Evolutionary conservation across 2,329 filamentous ascomycete species (phyloP).

Genomic region (Cladosporium sp.): DNA sequence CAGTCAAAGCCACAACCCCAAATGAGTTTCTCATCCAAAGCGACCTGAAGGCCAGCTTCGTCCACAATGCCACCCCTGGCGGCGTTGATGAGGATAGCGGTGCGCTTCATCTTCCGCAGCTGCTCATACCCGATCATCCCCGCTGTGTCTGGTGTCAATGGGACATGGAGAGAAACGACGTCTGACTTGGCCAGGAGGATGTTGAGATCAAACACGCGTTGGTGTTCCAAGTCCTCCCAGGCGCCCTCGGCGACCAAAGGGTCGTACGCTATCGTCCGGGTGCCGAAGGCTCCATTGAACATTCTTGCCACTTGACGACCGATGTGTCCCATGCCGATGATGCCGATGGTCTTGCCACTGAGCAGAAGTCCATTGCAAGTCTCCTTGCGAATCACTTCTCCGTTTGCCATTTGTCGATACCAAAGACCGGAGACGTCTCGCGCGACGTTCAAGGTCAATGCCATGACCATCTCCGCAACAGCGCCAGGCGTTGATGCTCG

Average conservation of each 20-base stretch:
- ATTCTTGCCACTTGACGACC: slow-evolving; percentile 30
- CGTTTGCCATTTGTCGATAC: slow-evolving; percentile 14
- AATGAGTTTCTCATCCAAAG: slow-evolving; percentile 20
- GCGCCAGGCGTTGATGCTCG: slow-evolving; percentile 38
- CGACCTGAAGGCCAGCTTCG: slow-evolving; percentile 23
- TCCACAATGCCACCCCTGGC: slow-evolving; percentile 30
- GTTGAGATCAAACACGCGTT: neutral
- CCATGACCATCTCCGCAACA: slow-evolving; percentile 31
- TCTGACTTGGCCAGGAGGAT: neutral
- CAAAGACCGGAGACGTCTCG: slow-evolving; percentile 30
- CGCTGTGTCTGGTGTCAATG: slow-evolving; percentile 24
- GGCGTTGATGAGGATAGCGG: slow-evolving; percentile 29
- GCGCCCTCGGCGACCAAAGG: slow-evolving; percentile 24
- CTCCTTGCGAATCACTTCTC: slow-evolving; percentile 35
- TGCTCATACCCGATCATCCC: slow-evolving; percentile 27
- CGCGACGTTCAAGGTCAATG: slow-evolving; percentile 26
- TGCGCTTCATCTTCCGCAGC: slow-evolving; percentile 25
- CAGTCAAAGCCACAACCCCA: slow-evolving; percentile 29
- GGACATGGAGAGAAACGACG: slow-evolving; percentile 15
- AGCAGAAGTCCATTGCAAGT: slow-evolving; percentile 36
- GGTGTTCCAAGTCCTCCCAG: slow-evolving; percentile 18
- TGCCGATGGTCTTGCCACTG: slow-evolving; percentile 29
- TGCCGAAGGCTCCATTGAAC: slow-evolving; percentile 27
- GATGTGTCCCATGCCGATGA: slow-evolving; percentile 37
- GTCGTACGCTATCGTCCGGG: slow-evolving; percentile 30